Evolutionary conservation across 345 rosid genomes (phyloP).

Genomic region (Aquilaria malaccensis): DNA sequence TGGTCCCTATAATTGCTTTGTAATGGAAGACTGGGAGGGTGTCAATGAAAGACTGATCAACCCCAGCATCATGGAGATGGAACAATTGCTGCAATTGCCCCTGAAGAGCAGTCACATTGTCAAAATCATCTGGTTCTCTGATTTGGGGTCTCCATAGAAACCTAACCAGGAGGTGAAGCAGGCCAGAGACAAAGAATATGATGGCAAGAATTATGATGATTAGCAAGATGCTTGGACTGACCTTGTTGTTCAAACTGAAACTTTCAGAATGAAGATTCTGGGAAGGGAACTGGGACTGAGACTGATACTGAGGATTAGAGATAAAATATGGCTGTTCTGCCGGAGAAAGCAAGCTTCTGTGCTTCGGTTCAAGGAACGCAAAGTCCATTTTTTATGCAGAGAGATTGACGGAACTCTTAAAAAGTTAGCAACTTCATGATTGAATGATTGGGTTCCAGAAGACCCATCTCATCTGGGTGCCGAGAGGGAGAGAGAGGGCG

Average conservation of each 20-base stretch:
- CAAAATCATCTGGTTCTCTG: constrained; percentile 62
- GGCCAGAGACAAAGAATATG: constrained; percentile 82
- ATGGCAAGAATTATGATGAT: constrained; percentile 82
- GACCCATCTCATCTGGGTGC: constrained; percentile 14
- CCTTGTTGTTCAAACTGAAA: constrained; percentile 52
- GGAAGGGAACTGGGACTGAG: constrained; percentile 23
- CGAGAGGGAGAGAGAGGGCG: not conserved
- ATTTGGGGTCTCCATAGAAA: constrained; percentile 56
- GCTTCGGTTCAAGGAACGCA: constrained; percentile 28
- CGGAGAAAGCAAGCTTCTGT: constrained; percentile 26
- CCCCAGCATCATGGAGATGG: constrained; percentile 92
- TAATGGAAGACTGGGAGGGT: constrained; percentile 86
- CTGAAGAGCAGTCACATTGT: constrained; percentile 74
- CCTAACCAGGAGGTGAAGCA: constrained; percentile 83
- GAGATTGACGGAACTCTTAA: constrained; percentile 12
- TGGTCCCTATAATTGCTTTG: constrained; percentile 70
- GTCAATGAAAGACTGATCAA: constrained; percentile 94
- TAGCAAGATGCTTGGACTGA: constrained; percentile 72
- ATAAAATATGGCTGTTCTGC: constrained; percentile 18
- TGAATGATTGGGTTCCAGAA: constrained; percentile 14
- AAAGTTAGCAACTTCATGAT: constrained; percentile 23
- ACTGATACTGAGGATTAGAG: constrained; percentile 16
- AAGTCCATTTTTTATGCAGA: constrained; percentile 24
- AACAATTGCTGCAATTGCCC: constrained; percentile 96
- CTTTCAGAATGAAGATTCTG: constrained; percentile 22